Percentiles rank a stretch among this genome's conserved stretches.
phyloP scores from a whole-genome alignment of 2,329 filamentous ascomycete species.

The Neonectria coccinea region DNA sequence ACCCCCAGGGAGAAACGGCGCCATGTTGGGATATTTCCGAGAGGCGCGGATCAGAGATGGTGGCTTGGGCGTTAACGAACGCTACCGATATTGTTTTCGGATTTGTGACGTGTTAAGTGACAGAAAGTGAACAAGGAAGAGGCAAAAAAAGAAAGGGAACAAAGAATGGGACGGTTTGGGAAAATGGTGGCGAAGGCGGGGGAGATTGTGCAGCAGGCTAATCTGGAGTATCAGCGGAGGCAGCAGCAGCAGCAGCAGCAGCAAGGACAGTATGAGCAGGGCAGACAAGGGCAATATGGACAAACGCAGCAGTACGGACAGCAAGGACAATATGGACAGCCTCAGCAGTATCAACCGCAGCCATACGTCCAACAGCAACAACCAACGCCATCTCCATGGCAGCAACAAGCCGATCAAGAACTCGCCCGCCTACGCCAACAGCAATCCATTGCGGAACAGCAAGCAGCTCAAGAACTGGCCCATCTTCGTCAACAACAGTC shows the following conservation, averaged over 20 bases:
- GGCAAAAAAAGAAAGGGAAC: not conserved
- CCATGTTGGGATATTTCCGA: not conserved
- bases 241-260: slow-evolving; percentile 24
- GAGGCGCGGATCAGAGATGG: not conserved
- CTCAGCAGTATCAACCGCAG: slow-evolving; percentile 5
- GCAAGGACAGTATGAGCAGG: slow-evolving; percentile 12
- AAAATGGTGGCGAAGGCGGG: slow-evolving; percentile 41
- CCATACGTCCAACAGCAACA: not conserved
- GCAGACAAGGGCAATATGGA: slow-evolving; percentile 3
- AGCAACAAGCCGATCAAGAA: slow-evolving; percentile 8
- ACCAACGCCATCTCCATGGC: not conserved
- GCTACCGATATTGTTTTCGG: not conserved
- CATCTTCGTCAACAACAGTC: slow-evolving; percentile 9
- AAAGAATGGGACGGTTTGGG: slow-evolving; percentile 39
- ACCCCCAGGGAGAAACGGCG: not conserved
- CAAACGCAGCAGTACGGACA: slow-evolving; percentile 8
- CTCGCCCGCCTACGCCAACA: slow-evolving; percentile 1
- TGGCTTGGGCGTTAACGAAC: not conserved
- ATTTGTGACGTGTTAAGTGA: not conserved
- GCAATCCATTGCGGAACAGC: not conserved
- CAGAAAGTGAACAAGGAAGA: not conserved
- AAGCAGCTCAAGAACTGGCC: not conserved
- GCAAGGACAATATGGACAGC: slow-evolving; percentile 7
- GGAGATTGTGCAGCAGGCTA: slow-evolving; percentile 39
- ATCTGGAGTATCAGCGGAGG: slow-evolving; percentile 37